Conservation (phyloP, 78 protist species). For the Reticulomyxa filosa region DNA sequence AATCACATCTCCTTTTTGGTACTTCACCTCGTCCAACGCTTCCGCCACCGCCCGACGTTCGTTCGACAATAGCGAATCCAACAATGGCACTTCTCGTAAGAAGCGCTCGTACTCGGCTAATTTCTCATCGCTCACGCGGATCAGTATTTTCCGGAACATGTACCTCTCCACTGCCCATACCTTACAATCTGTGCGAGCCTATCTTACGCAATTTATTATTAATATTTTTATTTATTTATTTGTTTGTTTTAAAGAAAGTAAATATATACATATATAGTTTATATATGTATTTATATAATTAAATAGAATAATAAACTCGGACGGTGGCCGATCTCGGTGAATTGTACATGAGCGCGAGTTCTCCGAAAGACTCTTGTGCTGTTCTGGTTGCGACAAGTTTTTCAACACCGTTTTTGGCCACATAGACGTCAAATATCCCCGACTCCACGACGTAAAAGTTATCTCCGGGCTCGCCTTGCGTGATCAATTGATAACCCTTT, state of each 20-base stretch:
- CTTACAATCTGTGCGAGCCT: neutral
- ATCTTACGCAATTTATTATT: neutral
- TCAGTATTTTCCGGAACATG: neutral
- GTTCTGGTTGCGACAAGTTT: too few species aligned
- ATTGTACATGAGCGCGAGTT: constrained; percentile 17
- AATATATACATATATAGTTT: neutral
- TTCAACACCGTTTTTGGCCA: too few species aligned
- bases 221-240: neutral
- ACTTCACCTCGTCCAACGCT: constrained; percentile 1
- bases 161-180: constrained; percentile 9
- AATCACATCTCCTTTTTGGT: neutral
- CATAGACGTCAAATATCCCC: neutral
- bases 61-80: neutral
- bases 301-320: neutral
- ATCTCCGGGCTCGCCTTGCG: constrained; percentile 23
- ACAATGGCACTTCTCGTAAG: constrained; percentile 13
- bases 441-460: constrained; percentile 3
- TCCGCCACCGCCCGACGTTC: constrained; percentile 18
- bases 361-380: too few species aligned
- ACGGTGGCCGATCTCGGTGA: constrained; percentile 22
- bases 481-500: too few species aligned
- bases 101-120: constrained; percentile 6
- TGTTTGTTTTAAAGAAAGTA: neutral
- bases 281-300: neutral
- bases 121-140: neutral